Conservation (phyloP, 2,329 filamentous ascomycete genomes). For the Colletotrichum liaoningense region DNA sequence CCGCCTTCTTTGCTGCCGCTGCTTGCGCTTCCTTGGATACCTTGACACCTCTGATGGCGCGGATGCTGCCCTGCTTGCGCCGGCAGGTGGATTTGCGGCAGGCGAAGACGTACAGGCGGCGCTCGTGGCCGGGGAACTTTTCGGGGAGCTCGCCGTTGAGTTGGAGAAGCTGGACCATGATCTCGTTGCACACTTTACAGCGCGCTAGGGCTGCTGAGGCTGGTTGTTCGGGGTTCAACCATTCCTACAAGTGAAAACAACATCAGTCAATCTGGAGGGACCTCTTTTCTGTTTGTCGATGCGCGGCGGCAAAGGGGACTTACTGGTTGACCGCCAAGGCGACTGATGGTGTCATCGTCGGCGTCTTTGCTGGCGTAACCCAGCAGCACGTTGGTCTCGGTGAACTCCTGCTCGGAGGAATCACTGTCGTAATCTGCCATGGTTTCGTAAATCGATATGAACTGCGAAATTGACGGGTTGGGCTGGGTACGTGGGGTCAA, state of each 20-base stretch:
- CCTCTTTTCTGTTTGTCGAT: constrained; percentile 7
- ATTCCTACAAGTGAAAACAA: constrained; percentile 68
- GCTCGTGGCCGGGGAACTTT: constrained; percentile 86
- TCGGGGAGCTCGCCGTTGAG: constrained; percentile 91
- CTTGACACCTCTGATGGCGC: constrained; percentile 77
- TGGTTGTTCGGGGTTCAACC: constrained; percentile 78
- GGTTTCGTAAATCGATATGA: constrained; percentile 13
- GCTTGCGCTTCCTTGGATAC: constrained; percentile 56
- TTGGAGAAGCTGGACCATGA: constrained; percentile 89
- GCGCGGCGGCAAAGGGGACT: constrained; percentile 44
- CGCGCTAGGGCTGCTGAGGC: constrained; percentile 82
- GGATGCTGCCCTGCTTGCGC: constrained; percentile 84
- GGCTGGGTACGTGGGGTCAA: constrained; percentile 48
- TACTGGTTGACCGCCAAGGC: constrained; percentile 89
- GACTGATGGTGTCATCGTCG: constrained; percentile 85
- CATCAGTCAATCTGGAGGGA: constrained; percentile 11
- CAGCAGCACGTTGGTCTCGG: constrained; percentile 87
- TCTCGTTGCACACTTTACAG: constrained; percentile 87
- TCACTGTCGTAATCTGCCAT: constrained; percentile 87
- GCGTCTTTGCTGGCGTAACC: constrained; percentile 88
- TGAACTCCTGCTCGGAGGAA: constrained; percentile 75
- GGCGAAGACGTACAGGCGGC: constrained; percentile 87
- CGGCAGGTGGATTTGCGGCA: constrained; percentile 84
- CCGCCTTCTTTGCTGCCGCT: constrained; percentile 40
- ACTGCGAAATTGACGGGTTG: neutral